These are phyloP conservation scores for Acorus calamus DNA, from an alignment of 106 monocot genomes.

Conservation along the genomic window DNA sequence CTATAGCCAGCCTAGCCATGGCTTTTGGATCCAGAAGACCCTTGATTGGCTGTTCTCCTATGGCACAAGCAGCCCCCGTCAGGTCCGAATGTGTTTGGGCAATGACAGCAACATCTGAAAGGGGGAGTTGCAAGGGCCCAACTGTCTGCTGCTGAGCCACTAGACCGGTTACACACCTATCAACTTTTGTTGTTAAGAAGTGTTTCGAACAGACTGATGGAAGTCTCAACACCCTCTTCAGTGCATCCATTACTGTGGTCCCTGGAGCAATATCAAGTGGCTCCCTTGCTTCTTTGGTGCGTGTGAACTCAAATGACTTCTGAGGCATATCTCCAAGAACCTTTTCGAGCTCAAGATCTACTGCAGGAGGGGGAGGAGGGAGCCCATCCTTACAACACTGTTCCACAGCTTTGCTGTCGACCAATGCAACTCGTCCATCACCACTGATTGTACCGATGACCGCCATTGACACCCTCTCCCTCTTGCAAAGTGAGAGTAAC, in stretches of 20 bases:
- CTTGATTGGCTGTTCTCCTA: conserved; percentile 92
- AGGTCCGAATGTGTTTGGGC: conserved; percentile 60
- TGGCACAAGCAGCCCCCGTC: conserved; percentile 87
- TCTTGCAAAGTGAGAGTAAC: conserved; percentile 54
- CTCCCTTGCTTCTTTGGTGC: conserved; percentile 16
- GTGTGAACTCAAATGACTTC: conserved; percentile 65
- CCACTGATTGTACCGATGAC: conserved; percentile 83
- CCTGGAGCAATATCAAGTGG: conserved; percentile 68
- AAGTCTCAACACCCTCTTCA: conserved; percentile 66
- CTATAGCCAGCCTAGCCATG: conserved; percentile 86
- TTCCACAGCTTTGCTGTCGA: conserved; percentile 42
- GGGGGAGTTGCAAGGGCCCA: conserved; percentile 82
- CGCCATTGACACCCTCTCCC: conserved; percentile 90
- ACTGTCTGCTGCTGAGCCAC: conserved; percentile 96
- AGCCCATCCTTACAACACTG: conserved; percentile 30
- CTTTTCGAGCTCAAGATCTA: conserved; percentile 90
- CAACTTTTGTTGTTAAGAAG: conserved; percentile 93
- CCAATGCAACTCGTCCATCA: conserved; percentile 51
- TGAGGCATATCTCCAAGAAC: conserved; percentile 97
- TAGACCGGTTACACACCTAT: conserved; percentile 88
- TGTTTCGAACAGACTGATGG: conserved; percentile 92
- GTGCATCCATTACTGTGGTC: conserved; percentile 44
- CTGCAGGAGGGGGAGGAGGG: conserved; percentile 52
- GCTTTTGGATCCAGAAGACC: conserved; percentile 70
- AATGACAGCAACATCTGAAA: conserved; percentile 88